Evolutionary conservation across 2,329 filamentous ascomycete species (phyloP), one percentile per base, ranked within the genome.

Genomic region (Aspergillus sojae): DNA sequence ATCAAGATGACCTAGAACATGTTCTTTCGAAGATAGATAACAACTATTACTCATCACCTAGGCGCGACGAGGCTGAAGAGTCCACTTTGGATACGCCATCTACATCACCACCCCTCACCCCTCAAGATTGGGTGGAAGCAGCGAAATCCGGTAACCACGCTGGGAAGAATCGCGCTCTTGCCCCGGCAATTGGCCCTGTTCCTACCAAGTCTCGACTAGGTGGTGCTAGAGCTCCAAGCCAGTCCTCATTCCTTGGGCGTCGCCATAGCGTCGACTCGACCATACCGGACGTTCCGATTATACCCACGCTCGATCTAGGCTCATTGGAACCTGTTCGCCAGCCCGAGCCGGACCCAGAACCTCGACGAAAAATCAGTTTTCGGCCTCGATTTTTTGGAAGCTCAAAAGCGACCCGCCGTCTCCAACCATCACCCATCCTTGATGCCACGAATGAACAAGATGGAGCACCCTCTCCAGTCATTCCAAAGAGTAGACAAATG

Each of bases 91-190:
- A 56, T 41, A 53, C 36, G 45, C 63, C 39, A 19, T 68, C 64
- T 34, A 69, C 71, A 2, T 77, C 76, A 1, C 71, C 74, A 5
- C 75, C 74, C 4, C 65, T 80, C n/a, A 78, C 77, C 3, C 77
- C 78, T 5, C 72, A 79, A 57, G 79, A 80, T 57, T 80, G 79
- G 79, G 61, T 80, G 41, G 78, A 79, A 41, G 79, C 79, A 26
- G 78, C 77, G 26, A 74, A 74, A 61, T 64, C 74, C 48, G 65
- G 60, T 7, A 67, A 67, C 34, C 68, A 67, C 14, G 64, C 66
- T 36, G 60, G 65, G 19, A 73, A 70, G 34, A 64, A 65, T 21
- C 57, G 28, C 26, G 19, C 65, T 39, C 56, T 46, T 36, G 55
- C 59, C 57, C 62, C 21, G 54, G 64, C 32, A 58, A 53, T n/a